Percentiles rank a stretch among this genome's conserved stretches.
Conservation (phyloP, 805 yeast genomes). For the Aciculoconidium aculeatum region DNA sequence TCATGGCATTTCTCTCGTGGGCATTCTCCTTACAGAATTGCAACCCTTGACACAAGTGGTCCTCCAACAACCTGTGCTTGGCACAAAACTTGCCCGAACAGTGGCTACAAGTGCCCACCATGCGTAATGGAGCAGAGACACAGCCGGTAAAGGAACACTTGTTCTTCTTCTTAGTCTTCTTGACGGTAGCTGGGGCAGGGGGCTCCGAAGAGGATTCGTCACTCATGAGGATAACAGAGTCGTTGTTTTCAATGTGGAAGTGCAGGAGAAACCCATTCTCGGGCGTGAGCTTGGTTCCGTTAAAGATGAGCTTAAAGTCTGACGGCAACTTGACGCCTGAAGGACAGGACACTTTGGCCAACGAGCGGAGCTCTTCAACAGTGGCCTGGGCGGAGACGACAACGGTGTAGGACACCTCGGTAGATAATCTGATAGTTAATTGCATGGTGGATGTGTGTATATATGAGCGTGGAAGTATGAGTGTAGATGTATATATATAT, state of each 20-base stretch:
- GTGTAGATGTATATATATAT: neutral
- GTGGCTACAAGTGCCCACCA: slow-evolving; percentile 79
- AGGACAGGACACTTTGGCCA: slow-evolving; percentile 36
- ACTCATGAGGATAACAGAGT: slow-evolving; percentile 22
- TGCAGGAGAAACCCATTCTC: slow-evolving; percentile 16
- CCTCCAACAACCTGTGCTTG: slow-evolving; percentile 80
- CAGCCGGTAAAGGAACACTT: slow-evolving; percentile 54
- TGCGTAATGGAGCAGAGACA: slow-evolving; percentile 54
- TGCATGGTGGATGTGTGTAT: slow-evolving; percentile 32
- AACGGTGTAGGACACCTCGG: slow-evolving; percentile 39
- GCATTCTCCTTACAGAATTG: slow-evolving; percentile 75
- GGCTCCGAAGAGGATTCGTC: slow-evolving; percentile 13
- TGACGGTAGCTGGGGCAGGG: slow-evolving; percentile 13
- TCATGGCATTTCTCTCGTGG: slow-evolving; percentile 79
- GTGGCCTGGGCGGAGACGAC: slow-evolving; percentile 49
- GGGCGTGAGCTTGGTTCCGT: slow-evolving; percentile 35
- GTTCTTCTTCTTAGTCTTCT: slow-evolving; percentile 32
- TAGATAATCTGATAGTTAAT: slow-evolving; percentile 42
- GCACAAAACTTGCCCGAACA: slow-evolving; percentile 85
- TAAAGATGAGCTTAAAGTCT: slow-evolving; percentile 34
- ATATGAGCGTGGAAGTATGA: too few species aligned
- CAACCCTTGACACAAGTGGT: slow-evolving; percentile 73
- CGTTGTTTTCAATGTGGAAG: slow-evolving; percentile 13
- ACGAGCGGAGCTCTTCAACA: slow-evolving; percentile 43
- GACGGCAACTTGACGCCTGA: slow-evolving; percentile 25